Conservation (phyloP, 352 stramenopile genomes). For the Pilasporangium apinafurcum region DNA sequence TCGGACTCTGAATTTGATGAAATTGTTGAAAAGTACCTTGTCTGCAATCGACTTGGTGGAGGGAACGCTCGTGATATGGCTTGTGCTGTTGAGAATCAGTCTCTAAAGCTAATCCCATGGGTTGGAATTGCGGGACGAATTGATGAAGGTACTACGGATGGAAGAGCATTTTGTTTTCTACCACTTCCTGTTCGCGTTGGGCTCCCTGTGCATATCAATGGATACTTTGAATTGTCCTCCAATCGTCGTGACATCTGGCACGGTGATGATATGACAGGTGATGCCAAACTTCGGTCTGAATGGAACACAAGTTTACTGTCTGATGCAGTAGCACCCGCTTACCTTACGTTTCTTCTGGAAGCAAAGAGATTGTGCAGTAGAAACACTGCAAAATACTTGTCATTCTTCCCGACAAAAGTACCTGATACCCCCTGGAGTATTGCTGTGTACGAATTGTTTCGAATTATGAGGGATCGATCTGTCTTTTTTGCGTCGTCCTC, state of each 20-base stretch:
- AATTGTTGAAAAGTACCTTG: conserved; percentile 47
- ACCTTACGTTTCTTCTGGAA: conserved; percentile 57
- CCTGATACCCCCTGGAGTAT: conserved; percentile 43
- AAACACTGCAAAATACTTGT: conserved; percentile 27
- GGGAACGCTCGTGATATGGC: conserved; percentile 73
- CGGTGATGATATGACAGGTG: conserved; percentile 74
- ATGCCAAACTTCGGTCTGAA: conserved; percentile 70
- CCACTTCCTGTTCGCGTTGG: conserved; percentile 87
- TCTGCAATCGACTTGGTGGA: conserved; percentile 87
- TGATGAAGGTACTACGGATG: conserved; percentile 30
- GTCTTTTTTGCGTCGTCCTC: conserved; percentile 36
- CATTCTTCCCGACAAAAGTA: conserved; percentile 45
- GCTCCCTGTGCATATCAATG: conserved; percentile 89
- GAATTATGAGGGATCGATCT: conserved; percentile 31
- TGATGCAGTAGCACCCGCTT: conserved; percentile 73
- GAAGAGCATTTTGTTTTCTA: conserved; percentile 89
- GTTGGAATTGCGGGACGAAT: conserved; percentile 80
- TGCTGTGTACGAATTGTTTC: conserved; percentile 48
- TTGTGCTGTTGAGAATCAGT: conserved; percentile 51
- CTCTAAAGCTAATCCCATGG: conserved; percentile 87
- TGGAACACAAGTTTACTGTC: conserved; percentile 66
- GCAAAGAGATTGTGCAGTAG: conserved; percentile 32
- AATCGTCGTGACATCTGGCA: conserved; percentile 84
- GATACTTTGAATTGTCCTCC: conserved; percentile 92
- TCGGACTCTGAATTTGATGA: neutral